Conservation (phyloP, 495 filamentous ascomycete genomes). For the Neurospora africana region DNA sequence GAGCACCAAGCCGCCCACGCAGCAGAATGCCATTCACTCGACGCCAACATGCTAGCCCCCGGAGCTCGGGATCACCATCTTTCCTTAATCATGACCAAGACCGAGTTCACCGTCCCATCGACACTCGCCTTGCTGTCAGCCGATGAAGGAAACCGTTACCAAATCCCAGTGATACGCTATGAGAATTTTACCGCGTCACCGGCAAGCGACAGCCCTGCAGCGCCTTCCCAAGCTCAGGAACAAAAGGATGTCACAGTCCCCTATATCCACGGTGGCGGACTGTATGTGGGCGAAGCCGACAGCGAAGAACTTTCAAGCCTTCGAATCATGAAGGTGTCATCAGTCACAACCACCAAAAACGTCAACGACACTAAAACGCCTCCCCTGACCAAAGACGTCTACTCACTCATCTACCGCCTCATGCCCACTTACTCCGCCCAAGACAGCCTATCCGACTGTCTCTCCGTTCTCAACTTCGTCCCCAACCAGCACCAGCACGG, state of each 20-base stretch:
- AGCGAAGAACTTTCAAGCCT: constrained; percentile 24
- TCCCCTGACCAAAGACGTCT: constrained; percentile 4
- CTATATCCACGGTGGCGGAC: constrained; percentile 25
- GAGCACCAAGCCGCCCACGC: constrained; percentile 8
- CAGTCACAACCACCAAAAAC: not conserved
- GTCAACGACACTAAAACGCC: not conserved
- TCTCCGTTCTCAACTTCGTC: constrained; percentile 6
- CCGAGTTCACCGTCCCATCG: constrained; percentile 3
- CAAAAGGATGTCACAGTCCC: constrained; percentile 3
- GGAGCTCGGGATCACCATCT: constrained; percentile 5
- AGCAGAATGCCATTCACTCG: constrained; percentile 4
- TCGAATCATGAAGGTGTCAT: constrained; percentile 12
- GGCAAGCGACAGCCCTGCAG: not conserved
- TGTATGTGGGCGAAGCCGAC: constrained; percentile 21
- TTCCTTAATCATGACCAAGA: not conserved
- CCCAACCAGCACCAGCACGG: not conserved
- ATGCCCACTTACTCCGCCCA: constrained; percentile 15
- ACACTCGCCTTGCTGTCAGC: not conserved
- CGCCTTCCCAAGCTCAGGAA: not conserved
- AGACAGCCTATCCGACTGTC: constrained; percentile 18
- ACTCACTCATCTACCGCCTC: constrained; percentile 20
- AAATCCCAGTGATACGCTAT: not conserved
- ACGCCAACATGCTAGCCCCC: constrained; percentile 1
- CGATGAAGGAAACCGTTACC: not conserved
- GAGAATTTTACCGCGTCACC: not conserved